These are phyloP conservation scores for Colletotrichum coccodes DNA, from an alignment of 2,329 filamentous ascomycete species.

Conservation along the genomic window DNA sequence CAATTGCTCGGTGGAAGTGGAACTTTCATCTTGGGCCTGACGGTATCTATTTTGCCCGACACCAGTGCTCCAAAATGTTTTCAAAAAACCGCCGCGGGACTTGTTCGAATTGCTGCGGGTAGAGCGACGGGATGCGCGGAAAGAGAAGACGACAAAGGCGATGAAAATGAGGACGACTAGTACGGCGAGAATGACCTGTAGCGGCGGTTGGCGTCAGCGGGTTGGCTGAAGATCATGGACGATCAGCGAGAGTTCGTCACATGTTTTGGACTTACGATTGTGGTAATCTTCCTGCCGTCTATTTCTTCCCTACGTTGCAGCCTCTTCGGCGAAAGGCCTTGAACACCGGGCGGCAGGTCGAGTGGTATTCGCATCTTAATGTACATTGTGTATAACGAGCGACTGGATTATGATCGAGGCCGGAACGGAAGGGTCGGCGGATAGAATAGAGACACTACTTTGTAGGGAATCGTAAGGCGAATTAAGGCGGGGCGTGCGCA, in stretches of 20 bases:
- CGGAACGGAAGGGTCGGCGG: slow-evolving; percentile 21
- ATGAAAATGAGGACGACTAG: slow-evolving; percentile 39
- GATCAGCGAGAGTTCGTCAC: neutral
- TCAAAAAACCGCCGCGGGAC: slow-evolving; percentile 22
- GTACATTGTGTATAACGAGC: slow-evolving; percentile 29
- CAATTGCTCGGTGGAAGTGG: slow-evolving; percentile 27
- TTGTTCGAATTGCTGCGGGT: slow-evolving; percentile 44
- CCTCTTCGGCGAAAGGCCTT: neutral
- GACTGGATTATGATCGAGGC: slow-evolving; percentile 3
- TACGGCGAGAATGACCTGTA: slow-evolving; percentile 38
- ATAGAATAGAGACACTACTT: neutral
- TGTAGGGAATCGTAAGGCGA: slow-evolving; percentile 14
- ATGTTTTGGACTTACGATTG: slow-evolving; percentile 25
- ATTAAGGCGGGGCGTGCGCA: slow-evolving; percentile 27
- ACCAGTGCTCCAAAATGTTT: slow-evolving; percentile 19
- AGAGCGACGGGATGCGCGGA: slow-evolving; percentile 38
- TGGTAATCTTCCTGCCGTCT: slow-evolving; percentile 25
- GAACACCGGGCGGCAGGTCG: neutral
- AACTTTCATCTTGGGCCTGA: slow-evolving; percentile 43
- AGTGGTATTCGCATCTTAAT: slow-evolving; percentile 26
- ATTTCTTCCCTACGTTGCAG: slow-evolving; percentile 12
- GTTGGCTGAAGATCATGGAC: neutral
- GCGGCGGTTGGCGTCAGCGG: slow-evolving; percentile 8
- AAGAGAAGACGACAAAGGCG: slow-evolving; percentile 33
- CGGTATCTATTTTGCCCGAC: slow-evolving; percentile 38